Percentiles rank a stretch among this genome's conserved stretches.
phyloP scores from a whole-genome alignment of 164 flowering plant species.

The Berberis thunbergii region DNA sequence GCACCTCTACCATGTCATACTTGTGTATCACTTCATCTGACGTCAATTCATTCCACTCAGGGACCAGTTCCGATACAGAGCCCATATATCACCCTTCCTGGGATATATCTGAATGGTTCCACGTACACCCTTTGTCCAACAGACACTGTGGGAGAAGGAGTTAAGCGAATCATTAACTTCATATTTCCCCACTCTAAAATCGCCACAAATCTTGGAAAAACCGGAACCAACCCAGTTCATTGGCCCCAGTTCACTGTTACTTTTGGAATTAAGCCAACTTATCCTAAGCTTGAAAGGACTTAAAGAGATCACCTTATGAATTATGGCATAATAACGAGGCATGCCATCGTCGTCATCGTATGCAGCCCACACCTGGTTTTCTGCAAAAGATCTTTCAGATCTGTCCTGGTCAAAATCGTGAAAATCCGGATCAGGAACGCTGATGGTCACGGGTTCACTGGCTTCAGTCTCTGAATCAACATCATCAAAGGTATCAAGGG shows the following conservation, averaged over 20 bases:
- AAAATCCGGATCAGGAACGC: conserved; percentile 47
- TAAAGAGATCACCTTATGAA: conserved; percentile 46
- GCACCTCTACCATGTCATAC: conserved; percentile 74
- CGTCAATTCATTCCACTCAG: conserved; percentile 57
- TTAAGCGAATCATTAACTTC: conserved; percentile 36
- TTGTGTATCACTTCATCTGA: conserved; percentile 50
- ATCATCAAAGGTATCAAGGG: conserved; percentile 3
- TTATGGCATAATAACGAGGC: conserved; percentile 71
- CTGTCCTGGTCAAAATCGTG: conserved; percentile 48
- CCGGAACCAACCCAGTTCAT: conserved; percentile 59
- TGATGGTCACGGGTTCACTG: conserved; percentile 26
- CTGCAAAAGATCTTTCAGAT: conserved; percentile 44
- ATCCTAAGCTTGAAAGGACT: conserved; percentile 61
- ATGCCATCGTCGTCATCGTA: conserved; percentile 73
- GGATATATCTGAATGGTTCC: conserved; percentile 57
- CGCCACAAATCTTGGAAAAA: conserved; percentile 63
- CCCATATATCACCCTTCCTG: conserved; percentile 70
- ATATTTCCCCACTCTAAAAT: conserved; percentile 48
- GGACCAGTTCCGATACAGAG: conserved; percentile 71
- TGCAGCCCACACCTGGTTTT: conserved; percentile 70
- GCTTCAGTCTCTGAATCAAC: conserved; percentile 13
- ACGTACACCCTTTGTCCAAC: conserved; percentile 37
- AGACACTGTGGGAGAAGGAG: conserved; percentile 61
- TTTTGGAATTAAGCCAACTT: conserved; percentile 62
- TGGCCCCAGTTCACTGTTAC: conserved; percentile 45